phyloP scores from a whole-genome alignment of 768 basidiomycete genomes.

The Suillus fuscotomentosus region DNA sequence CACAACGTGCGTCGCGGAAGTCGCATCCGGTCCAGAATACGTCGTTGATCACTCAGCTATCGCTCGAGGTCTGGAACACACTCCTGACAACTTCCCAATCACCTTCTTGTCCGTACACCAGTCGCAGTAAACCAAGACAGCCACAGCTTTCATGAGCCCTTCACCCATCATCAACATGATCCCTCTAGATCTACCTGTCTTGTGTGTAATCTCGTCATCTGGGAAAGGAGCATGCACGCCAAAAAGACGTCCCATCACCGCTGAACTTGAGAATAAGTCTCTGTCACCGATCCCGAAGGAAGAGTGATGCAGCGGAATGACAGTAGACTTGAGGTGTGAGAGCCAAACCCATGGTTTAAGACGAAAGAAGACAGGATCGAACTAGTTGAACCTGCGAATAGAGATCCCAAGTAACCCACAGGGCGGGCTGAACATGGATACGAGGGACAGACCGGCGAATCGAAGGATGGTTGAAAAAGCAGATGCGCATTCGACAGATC shows the following conservation, averaged over 20 bases:
- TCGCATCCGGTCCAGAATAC: slow-evolving; percentile 2
- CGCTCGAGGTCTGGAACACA: slow-evolving; percentile 33
- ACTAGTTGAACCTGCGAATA: slow-evolving; percentile 6
- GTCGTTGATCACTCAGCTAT: slow-evolving; percentile 1
- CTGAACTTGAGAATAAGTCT: slow-evolving; percentile 58
- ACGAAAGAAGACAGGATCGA: slow-evolving; percentile 14
- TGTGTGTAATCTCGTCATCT: slow-evolving; percentile 20
- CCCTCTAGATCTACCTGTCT: slow-evolving; percentile 9
- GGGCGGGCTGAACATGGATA: background rate
- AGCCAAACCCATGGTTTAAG: slow-evolving; percentile 12
- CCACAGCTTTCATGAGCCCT: slow-evolving; percentile 16
- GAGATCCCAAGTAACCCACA: slow-evolving; percentile 2
- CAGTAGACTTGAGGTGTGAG: slow-evolving; percentile 14
- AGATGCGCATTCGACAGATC: slow-evolving; percentile 15
- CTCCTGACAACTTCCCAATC: slow-evolving; percentile 11
- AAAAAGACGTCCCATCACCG: slow-evolving; percentile 25
- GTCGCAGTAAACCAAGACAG: slow-evolving; percentile 18
- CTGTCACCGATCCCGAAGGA: slow-evolving; percentile 48
- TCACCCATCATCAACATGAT: slow-evolving; percentile 15
- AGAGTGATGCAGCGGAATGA: slow-evolving; percentile 36
- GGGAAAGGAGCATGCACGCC: slow-evolving; percentile 11
- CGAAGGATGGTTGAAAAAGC: slow-evolving; percentile 22
- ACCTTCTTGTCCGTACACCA: slow-evolving; percentile 35
- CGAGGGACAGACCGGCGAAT: slow-evolving; percentile 18
- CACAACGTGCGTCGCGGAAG: slow-evolving; percentile 9